A percentile compares a stretch with the other conserved stretches of the same genome.
Evolutionary conservation across 768 basidiomycete genomes (phyloP).

Genomic region (Tulasnella calospora): DNA sequence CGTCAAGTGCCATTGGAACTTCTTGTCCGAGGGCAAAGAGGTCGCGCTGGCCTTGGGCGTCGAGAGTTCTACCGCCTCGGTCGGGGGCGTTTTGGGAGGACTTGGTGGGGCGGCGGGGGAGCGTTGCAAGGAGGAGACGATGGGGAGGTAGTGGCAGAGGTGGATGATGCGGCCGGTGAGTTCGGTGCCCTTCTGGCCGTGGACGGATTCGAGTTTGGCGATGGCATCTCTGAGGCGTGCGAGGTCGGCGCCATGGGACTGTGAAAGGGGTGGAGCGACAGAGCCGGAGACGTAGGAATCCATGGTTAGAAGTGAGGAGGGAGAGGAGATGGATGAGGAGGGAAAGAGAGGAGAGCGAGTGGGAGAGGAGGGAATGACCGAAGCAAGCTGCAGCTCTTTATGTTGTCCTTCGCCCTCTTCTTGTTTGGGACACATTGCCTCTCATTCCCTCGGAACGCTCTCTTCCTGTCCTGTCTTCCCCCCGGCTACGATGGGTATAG

Average conservation of each 20-base stretch:
- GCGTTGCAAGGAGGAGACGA: slow-evolving; percentile 58
- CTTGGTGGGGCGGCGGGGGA: slow-evolving; percentile 42
- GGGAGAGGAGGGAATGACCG: not conserved
- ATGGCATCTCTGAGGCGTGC: slow-evolving; percentile 72
- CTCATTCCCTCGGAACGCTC: not conserved
- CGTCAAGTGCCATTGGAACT: slow-evolving; percentile 60
- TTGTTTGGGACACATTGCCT: not conserved
- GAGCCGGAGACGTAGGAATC: slow-evolving; percentile 21
- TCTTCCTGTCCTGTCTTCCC: not conserved
- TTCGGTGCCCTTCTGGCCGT: slow-evolving; percentile 60
- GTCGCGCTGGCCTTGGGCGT: slow-evolving; percentile 21
- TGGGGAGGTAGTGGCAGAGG: slow-evolving; percentile 84
- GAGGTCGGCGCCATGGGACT: slow-evolving; percentile 30
- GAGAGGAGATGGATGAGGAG: not conserved
- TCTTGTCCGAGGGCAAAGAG: not conserved
- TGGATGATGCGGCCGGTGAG: slow-evolving; percentile 88
- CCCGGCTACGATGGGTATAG: not conserved
- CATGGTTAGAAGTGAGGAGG: slow-evolving; percentile 10
- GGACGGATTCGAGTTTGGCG: slow-evolving; percentile 62
- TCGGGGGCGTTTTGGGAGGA: slow-evolving; percentile 76
- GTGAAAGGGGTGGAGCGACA: slow-evolving; percentile 26
- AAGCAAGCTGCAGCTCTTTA: not conserved
- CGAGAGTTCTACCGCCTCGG: slow-evolving; percentile 36
- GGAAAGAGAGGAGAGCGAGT: not conserved
- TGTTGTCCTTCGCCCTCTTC: slow-evolving; percentile 2